Conservation (phyloP, 345 rosid species). For the Eucalyptus tenuipes region DNA sequence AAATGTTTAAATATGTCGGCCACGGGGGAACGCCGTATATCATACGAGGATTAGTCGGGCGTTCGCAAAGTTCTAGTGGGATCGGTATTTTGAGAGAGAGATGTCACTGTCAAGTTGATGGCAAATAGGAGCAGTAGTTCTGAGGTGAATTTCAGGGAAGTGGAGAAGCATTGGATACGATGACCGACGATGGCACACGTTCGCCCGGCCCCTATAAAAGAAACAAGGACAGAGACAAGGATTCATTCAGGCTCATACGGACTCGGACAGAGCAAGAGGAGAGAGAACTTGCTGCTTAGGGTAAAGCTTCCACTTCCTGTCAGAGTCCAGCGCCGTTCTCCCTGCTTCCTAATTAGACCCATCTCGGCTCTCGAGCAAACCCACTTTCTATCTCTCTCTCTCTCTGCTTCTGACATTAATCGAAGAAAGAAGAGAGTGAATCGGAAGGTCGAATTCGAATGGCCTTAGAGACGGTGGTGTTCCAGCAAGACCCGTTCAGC, state of each 20-base stretch:
- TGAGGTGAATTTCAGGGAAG: neutral
- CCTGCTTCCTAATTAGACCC: neutral
- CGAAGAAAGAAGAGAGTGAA: neutral
- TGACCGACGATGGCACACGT: neutral
- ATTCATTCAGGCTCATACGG: neutral
- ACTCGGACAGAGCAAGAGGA: neutral
- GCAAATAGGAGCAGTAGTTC: neutral
- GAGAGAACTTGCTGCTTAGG: neutral
- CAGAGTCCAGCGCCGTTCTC: neutral
- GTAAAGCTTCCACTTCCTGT: neutral
- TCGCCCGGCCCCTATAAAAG: neutral
- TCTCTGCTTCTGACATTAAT: neutral
- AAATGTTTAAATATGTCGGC: neutral
- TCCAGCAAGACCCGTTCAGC: neutral
- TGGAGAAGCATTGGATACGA: neutral
- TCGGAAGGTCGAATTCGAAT: neutral
- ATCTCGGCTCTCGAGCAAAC: neutral
- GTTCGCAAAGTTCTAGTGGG: neutral
- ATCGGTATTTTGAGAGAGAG: neutral
- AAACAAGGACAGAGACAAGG: neutral
- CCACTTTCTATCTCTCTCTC: neutral
- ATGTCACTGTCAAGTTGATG: neutral
- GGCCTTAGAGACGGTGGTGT: neutral
- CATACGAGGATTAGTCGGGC: neutral
- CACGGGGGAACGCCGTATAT: neutral